Conservation (phyloP, 2,329 filamentous ascomycete species). For the Torrubiella hemipterigena region DNA sequence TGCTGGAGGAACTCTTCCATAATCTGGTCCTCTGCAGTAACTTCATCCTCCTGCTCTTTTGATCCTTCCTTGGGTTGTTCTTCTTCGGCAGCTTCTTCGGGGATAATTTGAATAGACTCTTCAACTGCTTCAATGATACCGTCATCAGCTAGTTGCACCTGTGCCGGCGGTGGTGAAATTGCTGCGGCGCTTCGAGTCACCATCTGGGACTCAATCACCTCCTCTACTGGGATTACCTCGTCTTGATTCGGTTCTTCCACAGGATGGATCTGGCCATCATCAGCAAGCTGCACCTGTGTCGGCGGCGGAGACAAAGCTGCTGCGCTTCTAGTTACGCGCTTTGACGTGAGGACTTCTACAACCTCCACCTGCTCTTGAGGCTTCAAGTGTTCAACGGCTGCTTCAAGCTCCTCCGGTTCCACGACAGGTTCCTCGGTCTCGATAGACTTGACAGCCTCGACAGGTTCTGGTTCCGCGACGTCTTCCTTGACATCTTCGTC, state of each 20-base stretch:
- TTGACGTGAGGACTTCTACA: neutral
- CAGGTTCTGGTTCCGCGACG: constrained; percentile 1
- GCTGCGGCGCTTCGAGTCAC: no score
- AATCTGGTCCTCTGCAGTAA: constrained; percentile 15
- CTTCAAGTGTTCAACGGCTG: neutral
- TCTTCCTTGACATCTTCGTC: neutral
- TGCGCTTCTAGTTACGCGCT: no score
- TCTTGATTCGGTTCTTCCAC: neutral
- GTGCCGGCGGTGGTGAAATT: no score
- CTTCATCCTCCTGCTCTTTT: constrained; percentile 1
- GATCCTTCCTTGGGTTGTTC: constrained; percentile 2
- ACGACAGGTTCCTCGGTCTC: constrained; percentile 3
- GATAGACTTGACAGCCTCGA: neutral
- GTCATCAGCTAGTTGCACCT: neutral
- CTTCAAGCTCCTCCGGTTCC: constrained; percentile 16
- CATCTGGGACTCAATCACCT: neutral
- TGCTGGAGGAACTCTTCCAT: constrained; percentile 17
- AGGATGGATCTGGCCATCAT: neutral
- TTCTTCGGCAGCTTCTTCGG: constrained; percentile 1
- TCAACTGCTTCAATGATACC: neutral
- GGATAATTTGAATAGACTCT: neutral
- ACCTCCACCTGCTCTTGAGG: neutral
- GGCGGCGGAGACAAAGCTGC: no score
- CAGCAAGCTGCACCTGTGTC: neutral
- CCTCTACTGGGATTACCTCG: neutral